A percentile compares a stretch with the other conserved stretches of the same genome.
Conservation (phyloP, 352 stramenopile genomes). For the Phytopythium mirpurense region DNA sequence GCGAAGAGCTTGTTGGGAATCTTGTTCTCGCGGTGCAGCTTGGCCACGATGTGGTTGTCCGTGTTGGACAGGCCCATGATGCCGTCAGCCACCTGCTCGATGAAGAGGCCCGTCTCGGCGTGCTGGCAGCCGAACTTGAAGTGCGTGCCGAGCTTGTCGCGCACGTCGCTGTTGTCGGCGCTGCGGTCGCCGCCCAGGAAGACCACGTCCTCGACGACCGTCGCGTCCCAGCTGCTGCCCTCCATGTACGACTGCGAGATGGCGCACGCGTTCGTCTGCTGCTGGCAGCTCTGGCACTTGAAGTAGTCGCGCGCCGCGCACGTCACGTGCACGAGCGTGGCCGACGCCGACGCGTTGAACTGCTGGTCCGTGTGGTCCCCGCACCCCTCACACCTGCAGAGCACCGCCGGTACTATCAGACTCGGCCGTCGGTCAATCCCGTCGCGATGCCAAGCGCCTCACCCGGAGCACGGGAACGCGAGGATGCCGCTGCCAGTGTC, state of each 20-base stretch:
- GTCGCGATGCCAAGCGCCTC: too few species aligned
- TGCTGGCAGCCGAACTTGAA: conserved; percentile 83
- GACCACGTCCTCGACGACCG: conserved; percentile 76
- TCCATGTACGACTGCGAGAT: conserved; percentile 84
- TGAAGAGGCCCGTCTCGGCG: conserved; percentile 72
- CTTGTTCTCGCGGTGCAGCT: conserved; percentile 74
- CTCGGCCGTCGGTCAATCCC: too few species aligned
- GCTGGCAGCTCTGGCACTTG: conserved; percentile 44
- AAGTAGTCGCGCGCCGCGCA: conserved; percentile 50
- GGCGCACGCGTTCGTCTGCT: conserved; percentile 39
- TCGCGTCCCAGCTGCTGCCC: conserved; percentile 79
- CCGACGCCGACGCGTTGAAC: conserved; percentile 56
- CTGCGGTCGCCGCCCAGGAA: conserved; percentile 64
- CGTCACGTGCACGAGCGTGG: conserved; percentile 64
- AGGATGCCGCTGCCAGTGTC: conserved; percentile 79
- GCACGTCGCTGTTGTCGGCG: conserved; percentile 38
- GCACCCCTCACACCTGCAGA: conserved; percentile 47
- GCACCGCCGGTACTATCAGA: too few species aligned
- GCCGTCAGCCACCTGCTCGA: conserved; percentile 74
- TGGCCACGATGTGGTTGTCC: conserved; percentile 70
- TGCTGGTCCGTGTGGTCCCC: conserved; percentile 70
- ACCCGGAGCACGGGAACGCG: conserved; percentile 78
- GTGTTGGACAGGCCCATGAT: conserved; percentile 82
- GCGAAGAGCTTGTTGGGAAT: conserved; percentile 75
- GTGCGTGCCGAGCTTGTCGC: conserved; percentile 59